Evolutionary conservation across 2,329 filamentous ascomycete species (phyloP).

Genomic region (Aureobasidium subglaciale): DNA sequence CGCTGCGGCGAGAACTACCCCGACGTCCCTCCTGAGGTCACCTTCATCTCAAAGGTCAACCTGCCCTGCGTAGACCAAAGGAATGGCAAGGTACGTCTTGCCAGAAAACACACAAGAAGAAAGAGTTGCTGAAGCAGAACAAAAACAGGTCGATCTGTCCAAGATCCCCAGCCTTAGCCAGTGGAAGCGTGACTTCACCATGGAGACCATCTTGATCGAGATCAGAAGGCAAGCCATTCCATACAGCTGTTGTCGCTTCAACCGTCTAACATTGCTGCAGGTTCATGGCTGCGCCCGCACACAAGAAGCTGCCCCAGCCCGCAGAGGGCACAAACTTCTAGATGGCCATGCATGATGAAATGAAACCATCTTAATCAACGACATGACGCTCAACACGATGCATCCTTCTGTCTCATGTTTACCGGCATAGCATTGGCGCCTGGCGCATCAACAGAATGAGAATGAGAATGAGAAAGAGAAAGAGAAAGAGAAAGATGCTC

Average conservation of each 20-base stretch:
- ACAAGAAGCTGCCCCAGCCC: slow-evolving; percentile 95
- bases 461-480: neutral
- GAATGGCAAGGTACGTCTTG: slow-evolving; percentile 58
- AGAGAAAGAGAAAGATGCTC: neutral
- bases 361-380: neutral
- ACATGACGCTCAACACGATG: slow-evolving; percentile 12
- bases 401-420: neutral
- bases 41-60: slow-evolving; percentile 92
- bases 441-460: neutral
- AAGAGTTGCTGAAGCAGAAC: neutral
- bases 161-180: slow-evolving; percentile 78
- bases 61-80: slow-evolving; percentile 83
- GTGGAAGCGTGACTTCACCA: slow-evolving; percentile 90
- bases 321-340: slow-evolving; percentile 65
- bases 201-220: slow-evolving; percentile 89
- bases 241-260: neutral
- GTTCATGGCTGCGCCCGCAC: slow-evolving; percentile 83
- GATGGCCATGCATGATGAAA: slow-evolving; percentile 7
- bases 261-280: slow-evolving; percentile 38
- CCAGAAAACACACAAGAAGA: neutral
- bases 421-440: slow-evolving; percentile 14
- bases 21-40: slow-evolving; percentile 77
- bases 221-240: slow-evolving; percentile 57
- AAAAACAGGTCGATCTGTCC: slow-evolving; percentile 65
- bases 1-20: slow-evolving; percentile 88